phyloP scores from a whole-genome alignment of 2,329 filamentous ascomycete genomes.

The Parasarocladium wereldwijsianum region DNA sequence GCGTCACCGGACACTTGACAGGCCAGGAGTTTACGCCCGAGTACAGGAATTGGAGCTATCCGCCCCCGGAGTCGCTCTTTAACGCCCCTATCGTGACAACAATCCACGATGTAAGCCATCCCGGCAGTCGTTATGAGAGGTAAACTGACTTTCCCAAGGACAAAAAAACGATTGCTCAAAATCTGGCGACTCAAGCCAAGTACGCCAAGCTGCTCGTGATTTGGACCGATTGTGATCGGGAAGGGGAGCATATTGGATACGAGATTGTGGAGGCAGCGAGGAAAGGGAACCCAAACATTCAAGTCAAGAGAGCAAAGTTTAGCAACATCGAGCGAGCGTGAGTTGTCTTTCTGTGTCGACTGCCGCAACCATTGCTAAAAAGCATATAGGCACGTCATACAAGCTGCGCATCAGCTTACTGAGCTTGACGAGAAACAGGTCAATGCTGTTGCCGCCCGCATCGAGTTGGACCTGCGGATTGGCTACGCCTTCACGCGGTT shows the following conservation, averaged over 20 bases:
- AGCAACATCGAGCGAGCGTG: constrained; percentile 90
- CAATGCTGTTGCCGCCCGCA: constrained; percentile 73
- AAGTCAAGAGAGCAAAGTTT: constrained; percentile 77
- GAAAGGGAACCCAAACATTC: constrained; percentile 56
- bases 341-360: constrained; percentile 16
- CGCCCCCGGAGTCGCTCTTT: constrained; percentile 67
- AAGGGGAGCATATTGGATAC: constrained; percentile 90
- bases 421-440: constrained; percentile 75
- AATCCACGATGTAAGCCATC: constrained; percentile 46
- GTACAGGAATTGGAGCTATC: constrained; percentile 69
- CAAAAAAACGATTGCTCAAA: constrained; percentile 67
- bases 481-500: constrained; percentile 87
- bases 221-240: constrained; percentile 97
- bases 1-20: constrained; percentile 78
- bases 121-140: background rate
- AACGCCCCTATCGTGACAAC: constrained; percentile 58
- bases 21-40: constrained; percentile 59
- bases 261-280: constrained; percentile 76
- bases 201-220: constrained; percentile 69
- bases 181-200: constrained; percentile 68
- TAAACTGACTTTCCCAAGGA: constrained; percentile 31
- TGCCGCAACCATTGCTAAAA: constrained; percentile 4
- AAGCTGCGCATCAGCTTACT: constrained; percentile 63
- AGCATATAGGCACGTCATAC: constrained; percentile 58
- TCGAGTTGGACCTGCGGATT: constrained; percentile 84